Conservation (phyloP, 78 protist species). For the Fonticula alba region DNA sequence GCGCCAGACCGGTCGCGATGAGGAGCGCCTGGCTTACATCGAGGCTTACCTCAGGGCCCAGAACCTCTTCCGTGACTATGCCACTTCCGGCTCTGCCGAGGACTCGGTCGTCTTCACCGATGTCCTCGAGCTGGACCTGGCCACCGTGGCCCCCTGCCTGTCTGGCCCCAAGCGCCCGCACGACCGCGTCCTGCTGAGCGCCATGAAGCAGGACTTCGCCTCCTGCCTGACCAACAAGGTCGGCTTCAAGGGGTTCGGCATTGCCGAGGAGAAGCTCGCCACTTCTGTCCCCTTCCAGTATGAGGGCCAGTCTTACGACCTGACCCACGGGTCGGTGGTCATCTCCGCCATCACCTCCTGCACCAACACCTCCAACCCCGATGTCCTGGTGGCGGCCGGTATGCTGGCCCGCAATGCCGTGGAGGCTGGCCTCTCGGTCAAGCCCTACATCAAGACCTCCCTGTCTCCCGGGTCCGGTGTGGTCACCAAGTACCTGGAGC, state of each 20-base stretch:
- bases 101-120: conserved; percentile 27
- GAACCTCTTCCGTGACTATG: conserved; percentile 19
- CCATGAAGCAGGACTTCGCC: conserved; percentile 44
- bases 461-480: conserved; percentile 69
- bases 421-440: conserved; percentile 39
- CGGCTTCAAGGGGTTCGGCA: conserved; percentile 65
- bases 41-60: conserved; percentile 24
- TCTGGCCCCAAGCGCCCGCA: conserved; percentile 70
- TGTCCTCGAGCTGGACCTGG: conserved; percentile 35
- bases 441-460: conserved; percentile 48
- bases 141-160: conserved; percentile 40
- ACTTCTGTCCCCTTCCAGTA: conserved; percentile 25
- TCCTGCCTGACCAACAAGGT: conserved; percentile 28
- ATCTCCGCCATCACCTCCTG: conserved; percentile 78
- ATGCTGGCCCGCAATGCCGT: conserved; percentile 58
- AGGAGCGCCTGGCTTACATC: neutral
- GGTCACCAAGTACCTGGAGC: conserved; percentile 46
- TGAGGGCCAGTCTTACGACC: conserved; percentile 29
- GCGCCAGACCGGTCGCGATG: conserved; percentile 33
- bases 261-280: conserved; percentile 17
- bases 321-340: conserved; percentile 57
- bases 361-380: conserved; percentile 73
- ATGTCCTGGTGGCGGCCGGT: conserved; percentile 80
- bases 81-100: neutral
- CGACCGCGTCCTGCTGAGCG: conserved; percentile 47